Base-by-base conservation (phyloP, 495 filamentous ascomycete genomes). In the Baudoinia panamericana region DNA sequence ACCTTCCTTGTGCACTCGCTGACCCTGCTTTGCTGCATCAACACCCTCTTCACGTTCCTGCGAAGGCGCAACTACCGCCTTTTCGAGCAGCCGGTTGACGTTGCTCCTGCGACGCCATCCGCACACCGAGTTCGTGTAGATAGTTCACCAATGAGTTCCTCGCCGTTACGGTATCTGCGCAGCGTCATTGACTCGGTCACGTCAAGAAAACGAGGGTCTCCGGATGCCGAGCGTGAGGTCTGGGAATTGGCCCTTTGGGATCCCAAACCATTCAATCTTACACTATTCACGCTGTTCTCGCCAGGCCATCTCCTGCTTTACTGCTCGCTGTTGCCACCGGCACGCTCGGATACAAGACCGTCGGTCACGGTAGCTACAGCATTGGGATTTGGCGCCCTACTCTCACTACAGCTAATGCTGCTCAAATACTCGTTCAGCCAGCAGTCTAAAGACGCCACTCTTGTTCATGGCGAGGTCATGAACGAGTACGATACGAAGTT, bases 161-260 rank as follows among this genome's bases (percentile, higher is more conserved):
- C 87, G 1, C 87, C 88, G 0, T 53, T 96, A 18, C 78, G 80
- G 25, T 77, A 84, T 34, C 60, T 95, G 30, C 73, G 74, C 12
- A 74, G 69, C 43, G 67, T 85, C 32, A 63, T 94, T 27, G 52
- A 56, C 1, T 69, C 64, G 27, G 83, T 80, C 15, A 71, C 65
- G 32, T 84, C 82, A 11, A 74, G 84, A 40, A 72, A 78, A 35
- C 75, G 86, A 55, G 77, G 84, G 12, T 82, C 93, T 57, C 86
- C 88, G 1, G 80, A 93, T 64, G 71, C 75, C 29, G 73, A 76
- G 17, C 70, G 79, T 3, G 90, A 97, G 60, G 90, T 97, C 17
- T 96, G 92, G 92, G 86, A 97, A 61, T 57, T 97, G 38, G 72
- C 78, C 0, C 71, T 96, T 12, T 97, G 90, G 90, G 86, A 96